Evolutionary conservation across 2,329 filamentous ascomycete genomes (phyloP).

Genomic region (Didymella pinodella): DNA sequence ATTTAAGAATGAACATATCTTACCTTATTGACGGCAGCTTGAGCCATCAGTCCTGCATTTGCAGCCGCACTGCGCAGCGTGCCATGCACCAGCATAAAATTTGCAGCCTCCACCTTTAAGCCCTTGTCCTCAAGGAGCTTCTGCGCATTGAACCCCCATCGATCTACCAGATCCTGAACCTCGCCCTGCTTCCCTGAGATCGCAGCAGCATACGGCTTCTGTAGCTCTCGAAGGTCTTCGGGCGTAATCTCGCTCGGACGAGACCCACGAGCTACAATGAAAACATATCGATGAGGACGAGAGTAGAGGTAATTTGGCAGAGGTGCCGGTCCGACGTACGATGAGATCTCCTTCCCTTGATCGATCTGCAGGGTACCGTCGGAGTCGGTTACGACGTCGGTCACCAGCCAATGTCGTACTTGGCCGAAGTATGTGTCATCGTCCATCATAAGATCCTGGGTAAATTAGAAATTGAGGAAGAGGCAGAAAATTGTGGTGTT

Average conservation of each 20-base stretch:
- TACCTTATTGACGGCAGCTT: constrained; percentile 31
- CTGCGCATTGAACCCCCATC: constrained; percentile 33
- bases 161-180: constrained; percentile 35
- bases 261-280: constrained; percentile 27
- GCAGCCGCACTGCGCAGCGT: constrained; percentile 27
- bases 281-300: constrained; percentile 33
- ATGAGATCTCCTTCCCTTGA: constrained; percentile 21
- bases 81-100: constrained; percentile 30
- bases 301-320: constrained; percentile 34
- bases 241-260: constrained; percentile 21
- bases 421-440: constrained; percentile 34
- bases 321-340: constrained; percentile 32
- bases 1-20: neutral
- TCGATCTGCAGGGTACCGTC: constrained; percentile 21
- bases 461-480: neutral
- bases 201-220: constrained; percentile 28
- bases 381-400: constrained; percentile 22
- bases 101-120: constrained; percentile 28
- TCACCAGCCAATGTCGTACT: constrained; percentile 36
- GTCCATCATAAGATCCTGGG: constrained; percentile 32
- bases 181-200: constrained; percentile 27
- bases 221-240: constrained; percentile 29
- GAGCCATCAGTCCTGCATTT: constrained; percentile 28
- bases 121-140: constrained; percentile 31
- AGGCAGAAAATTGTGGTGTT: neutral